Conservation (phyloP, 225 moss, liverwort and hornwort species). For the Thuidium tamariscinum region DNA sequence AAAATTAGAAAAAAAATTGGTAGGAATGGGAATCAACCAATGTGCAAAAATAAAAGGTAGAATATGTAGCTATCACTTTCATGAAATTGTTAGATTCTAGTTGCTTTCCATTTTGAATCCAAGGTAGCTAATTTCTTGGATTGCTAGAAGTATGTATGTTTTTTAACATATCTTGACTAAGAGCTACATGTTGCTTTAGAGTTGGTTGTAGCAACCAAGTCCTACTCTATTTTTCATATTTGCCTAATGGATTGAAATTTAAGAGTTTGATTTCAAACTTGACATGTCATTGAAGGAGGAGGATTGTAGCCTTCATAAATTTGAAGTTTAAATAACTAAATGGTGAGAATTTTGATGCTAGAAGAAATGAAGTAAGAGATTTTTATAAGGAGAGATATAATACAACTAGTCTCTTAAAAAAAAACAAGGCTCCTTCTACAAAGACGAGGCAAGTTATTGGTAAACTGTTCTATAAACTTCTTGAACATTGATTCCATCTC, state of each 20-base stretch:
- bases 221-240: accelerated
- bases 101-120: too few relatives aligned
- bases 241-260: accelerated
- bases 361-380: not conserved
- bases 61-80: too few relatives aligned
- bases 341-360: not conserved
- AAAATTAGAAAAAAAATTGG: too few relatives aligned
- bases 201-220: accelerated
- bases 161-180: too few relatives aligned
- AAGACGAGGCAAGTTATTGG: accelerated
- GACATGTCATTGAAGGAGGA: accelerated
- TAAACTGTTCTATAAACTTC: accelerated
- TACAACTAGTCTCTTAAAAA: accelerated
- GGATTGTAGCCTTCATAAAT: not conserved
- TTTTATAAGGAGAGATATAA: not conserved
- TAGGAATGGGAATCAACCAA: accelerated
- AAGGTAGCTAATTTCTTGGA: too few relatives aligned
- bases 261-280: accelerated
- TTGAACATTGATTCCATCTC: not conserved
- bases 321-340: accelerated
- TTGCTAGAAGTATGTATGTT: too few relatives aligned
- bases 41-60: not conserved
- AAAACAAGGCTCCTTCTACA: accelerated
- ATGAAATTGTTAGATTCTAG: too few relatives aligned
- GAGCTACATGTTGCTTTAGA: too few relatives aligned